These are phyloP conservation scores for Coemansia sp. DNA, from an alignment of 192 early-diverging fungal genomes.

Conservation along the genomic window DNA sequence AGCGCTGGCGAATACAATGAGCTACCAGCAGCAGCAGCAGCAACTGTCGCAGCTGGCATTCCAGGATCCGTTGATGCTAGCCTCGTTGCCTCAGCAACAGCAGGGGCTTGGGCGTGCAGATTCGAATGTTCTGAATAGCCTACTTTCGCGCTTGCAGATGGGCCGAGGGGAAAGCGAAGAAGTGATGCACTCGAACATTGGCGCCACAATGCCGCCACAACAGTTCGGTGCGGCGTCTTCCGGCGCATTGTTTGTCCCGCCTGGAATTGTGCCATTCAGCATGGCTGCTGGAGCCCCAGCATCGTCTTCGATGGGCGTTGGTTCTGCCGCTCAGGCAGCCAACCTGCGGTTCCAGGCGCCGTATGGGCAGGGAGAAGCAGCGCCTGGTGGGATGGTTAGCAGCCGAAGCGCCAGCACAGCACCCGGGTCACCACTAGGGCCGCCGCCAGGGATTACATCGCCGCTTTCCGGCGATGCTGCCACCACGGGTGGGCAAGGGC, in stretches of 20 bases:
- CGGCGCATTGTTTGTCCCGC: conserved; percentile 5
- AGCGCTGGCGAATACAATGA: neutral
- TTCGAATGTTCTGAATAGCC: conserved; percentile 34
- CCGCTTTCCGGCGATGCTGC: conserved; percentile 9
- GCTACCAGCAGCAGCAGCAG: conserved; percentile 14
- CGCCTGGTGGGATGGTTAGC: conserved; percentile 1
- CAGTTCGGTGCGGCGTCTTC: neutral
- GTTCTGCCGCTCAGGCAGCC: neutral
- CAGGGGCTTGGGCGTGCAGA: conserved; percentile 26
- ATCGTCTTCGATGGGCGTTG: neutral
- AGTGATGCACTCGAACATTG: conserved; percentile 3
- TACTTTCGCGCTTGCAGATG: conserved; percentile 39
- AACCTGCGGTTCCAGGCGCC: neutral
- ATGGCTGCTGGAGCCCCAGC: neutral
- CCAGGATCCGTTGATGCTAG: conserved; percentile 29
- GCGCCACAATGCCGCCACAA: neutral
- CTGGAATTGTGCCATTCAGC: conserved; percentile 5
- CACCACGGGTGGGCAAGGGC: conserved; percentile 2
- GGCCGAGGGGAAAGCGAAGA: conserved; percentile 15
- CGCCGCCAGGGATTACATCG: conserved; percentile 40
- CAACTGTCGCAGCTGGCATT: conserved; percentile 6
- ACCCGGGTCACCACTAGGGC: conserved; percentile 21
- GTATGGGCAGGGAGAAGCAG: neutral
- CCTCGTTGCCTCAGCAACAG: conserved; percentile 24
- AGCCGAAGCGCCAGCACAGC: conserved; percentile 7